Evolutionary conservation across 345 rosid genomes (phyloP), one percentile per base, ranked within the genome.

Genomic region (Salix brachista): DNA sequence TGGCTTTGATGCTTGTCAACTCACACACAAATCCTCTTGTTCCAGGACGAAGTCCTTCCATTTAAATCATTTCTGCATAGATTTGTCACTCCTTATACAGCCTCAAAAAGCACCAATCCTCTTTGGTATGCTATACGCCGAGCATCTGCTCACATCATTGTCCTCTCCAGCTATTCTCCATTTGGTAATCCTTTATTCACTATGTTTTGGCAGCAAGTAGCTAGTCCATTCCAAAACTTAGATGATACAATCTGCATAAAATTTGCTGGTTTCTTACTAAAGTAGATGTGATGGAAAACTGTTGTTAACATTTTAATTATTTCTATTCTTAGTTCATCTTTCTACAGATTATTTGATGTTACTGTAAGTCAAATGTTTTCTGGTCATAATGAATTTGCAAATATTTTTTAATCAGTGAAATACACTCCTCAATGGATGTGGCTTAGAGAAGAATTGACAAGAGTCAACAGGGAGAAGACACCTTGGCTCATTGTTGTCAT

Each of bases 401-500:
- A 26, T 37, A 7, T 41, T 73, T 74, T 46, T 73, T 17, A 69
- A 74, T 64, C 78, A 87, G 92, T 86, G 72, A 89, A 77, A 67
- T 87, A 86, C 74, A 84, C 90, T 37, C 90, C 88, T 71, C 92
- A 89, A 75, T 85, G 88, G 83, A 17, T 16, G 34, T 89, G 92
- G 92, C 84, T 89, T 21, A 52, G 67, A 36, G 82, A 82, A 32
- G 90, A 87, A 80, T 74, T 87, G 12, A 85, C 77, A 44, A 87
- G 82, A 60, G 87, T 89, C 66, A 79, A 87, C 75, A 80, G 92
- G 77, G 80, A 80, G 67, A 80, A 81, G 84, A 87, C 92, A 19
- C 90, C 92, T 2, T 89, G 92, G 92, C 84, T 87, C 67, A 84
- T 89, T 70, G 83, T 89, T 62, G 74, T 89, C 25, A 70, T 89